Percentiles rank a stretch among this genome's conserved stretches.
Conservation (phyloP, 257 asterid species). For the Solanum habrochaites region DNA sequence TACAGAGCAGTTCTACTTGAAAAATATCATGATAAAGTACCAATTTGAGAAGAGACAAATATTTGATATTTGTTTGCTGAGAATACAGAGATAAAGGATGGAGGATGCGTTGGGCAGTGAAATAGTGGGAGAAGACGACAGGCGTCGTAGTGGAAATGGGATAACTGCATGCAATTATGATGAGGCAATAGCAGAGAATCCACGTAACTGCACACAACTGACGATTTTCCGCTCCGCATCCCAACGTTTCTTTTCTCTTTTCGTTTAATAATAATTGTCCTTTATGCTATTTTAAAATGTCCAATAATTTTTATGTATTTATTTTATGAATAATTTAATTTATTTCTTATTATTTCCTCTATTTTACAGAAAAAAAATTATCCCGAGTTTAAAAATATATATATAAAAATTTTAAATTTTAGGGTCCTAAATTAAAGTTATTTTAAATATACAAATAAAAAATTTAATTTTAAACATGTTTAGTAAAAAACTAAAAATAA, state of each 20-base stretch:
- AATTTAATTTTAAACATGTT: too few species aligned
- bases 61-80: not conserved
- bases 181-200: not conserved
- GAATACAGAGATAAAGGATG: not conserved
- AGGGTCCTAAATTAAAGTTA: fast-evolving
- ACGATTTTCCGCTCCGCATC: not conserved
- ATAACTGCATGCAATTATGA: not conserved
- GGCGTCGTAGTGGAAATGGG: not conserved
- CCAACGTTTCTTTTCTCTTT: not conserved
- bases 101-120: not conserved
- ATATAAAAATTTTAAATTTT: too few species aligned
- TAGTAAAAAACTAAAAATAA: too few species aligned
- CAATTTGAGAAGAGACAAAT: not conserved
- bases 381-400: too few species aligned
- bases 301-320: fast-evolving
- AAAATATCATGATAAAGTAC: not conserved
- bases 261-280: fast-evolving
- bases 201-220: not conserved
- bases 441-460: too few species aligned
- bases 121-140: not conserved
- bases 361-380: too few species aligned
- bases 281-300: too few species aligned
- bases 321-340: too few species aligned
- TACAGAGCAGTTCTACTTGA: not conserved
- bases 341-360: too few species aligned